Evolutionary conservation across 108 stramenopile species (phyloP).

Genomic region (Skeletonema menzelii): DNA sequence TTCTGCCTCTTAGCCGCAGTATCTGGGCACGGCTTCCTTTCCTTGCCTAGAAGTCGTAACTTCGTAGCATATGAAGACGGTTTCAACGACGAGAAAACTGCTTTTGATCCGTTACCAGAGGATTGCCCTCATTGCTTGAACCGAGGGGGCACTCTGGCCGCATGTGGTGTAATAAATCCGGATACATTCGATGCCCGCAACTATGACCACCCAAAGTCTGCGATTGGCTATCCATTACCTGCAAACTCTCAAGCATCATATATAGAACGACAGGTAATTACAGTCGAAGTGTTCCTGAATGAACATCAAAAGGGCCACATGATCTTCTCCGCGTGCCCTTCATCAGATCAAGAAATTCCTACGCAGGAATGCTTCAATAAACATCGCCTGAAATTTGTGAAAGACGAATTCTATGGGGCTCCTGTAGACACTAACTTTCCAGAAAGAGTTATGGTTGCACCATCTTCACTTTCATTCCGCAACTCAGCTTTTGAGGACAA

Average conservation of each 20-base stretch:
- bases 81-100: slow-evolving; percentile 3
- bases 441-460: slow-evolving; percentile 60
- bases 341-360: slow-evolving; percentile 25
- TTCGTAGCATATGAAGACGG: slow-evolving; percentile 30
- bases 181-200: slow-evolving; percentile 8
- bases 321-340: slow-evolving; percentile 50
- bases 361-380: slow-evolving; percentile 61
- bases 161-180: slow-evolving; percentile 25
- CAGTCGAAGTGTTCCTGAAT: slow-evolving; percentile 40
- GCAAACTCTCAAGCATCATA: slow-evolving; percentile 31
- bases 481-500: neutral
- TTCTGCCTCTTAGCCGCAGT: neutral
- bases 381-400: slow-evolving; percentile 48
- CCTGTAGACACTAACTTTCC: slow-evolving; percentile 49
- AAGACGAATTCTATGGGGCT: slow-evolving; percentile 53
- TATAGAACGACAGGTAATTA: slow-evolving; percentile 24
- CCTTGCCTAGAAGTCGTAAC: slow-evolving; percentile 35
- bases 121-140: slow-evolving; percentile 36
- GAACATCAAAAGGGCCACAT: slow-evolving; percentile 72
- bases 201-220: slow-evolving; percentile 52
- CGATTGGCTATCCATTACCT: neutral
- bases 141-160: slow-evolving; percentile 35
- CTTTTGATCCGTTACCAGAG: slow-evolving; percentile 12
- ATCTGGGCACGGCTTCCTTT: slow-evolving; percentile 20
- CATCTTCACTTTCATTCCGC: slow-evolving; percentile 1